These are phyloP conservation scores for Ogataea corticis DNA, from an alignment of 805 yeast genomes.

Conservation along the genomic window DNA sequence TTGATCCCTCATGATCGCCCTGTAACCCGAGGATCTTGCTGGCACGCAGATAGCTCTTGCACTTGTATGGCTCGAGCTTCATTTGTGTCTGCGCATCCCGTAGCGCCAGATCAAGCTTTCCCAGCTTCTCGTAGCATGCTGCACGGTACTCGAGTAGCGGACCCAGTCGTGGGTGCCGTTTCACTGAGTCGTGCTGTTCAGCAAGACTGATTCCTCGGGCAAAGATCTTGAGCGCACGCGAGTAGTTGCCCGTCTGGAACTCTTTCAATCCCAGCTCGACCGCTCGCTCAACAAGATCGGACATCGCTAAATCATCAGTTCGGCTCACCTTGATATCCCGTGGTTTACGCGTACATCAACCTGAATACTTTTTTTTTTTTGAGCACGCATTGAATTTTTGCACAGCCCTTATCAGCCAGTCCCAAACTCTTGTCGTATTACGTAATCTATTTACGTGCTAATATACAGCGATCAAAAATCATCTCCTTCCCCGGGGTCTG, in stretches of 20 bases:
- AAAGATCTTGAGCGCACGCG: constrained; percentile 24
- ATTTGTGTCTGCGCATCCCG: constrained; percentile 39
- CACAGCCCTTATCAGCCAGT: neutral
- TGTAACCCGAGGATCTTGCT: constrained; percentile 37
- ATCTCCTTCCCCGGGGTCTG: neutral
- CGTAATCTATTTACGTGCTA: too few species aligned
- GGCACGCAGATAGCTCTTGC: constrained; percentile 50
- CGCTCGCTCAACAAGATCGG: constrained; percentile 12
- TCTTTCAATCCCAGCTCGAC: constrained; percentile 20
- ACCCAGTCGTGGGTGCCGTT: constrained; percentile 10
- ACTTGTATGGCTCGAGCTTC: constrained; percentile 42
- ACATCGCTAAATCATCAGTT: neutral
- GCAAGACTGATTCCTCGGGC: constrained; percentile 19
- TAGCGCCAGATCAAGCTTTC: constrained; percentile 34
- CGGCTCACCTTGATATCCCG: neutral
- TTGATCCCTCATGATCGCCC: constrained; percentile 37
- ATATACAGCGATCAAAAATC: neutral
- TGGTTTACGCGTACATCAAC: neutral
- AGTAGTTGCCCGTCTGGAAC: constrained; percentile 21
- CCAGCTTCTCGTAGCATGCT: constrained; percentile 48
- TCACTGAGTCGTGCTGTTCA: constrained; percentile 6
- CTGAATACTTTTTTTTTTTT: neutral
- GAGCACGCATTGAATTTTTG: neutral
- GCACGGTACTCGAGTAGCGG: constrained; percentile 45
- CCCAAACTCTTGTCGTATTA: too few species aligned